Evolutionary conservation across 78 protist genomes (phyloP), one percentile per base, ranked within the genome.

Genomic region (Speleostelium caveatum): DNA sequence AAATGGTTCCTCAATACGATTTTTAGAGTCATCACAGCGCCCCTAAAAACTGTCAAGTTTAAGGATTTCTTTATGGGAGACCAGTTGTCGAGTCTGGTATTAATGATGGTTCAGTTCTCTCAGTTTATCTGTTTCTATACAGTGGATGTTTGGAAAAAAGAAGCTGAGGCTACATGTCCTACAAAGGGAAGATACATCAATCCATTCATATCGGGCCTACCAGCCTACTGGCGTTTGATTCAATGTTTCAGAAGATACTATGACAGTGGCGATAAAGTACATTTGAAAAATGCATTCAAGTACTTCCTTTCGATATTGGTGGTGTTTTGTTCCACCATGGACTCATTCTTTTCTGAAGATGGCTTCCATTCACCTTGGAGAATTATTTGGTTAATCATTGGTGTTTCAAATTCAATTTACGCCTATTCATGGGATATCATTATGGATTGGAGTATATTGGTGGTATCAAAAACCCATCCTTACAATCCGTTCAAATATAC

Each of bases 211-310:
- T 75, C 94, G 4, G 72, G 60, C 4, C 62, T 91, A 38, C 95
- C 97, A 0, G 94, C 97, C 24, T 77, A 19, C 24, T 89, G 77
- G 41, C 93, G 97, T 38, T 42, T 95, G n/a, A 6, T 86, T 36
- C 97, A 95, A 55, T 95, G 97, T 62, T 42, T 95, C 21, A 58
- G 97, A 16, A 88, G 97, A 49, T 93, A 86, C 66, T 51, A 63
- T 24, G 97, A 95, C 30, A 73, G 83, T 22, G 39, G 55, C 14
- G 91, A 90, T 45, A 35, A 28, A 0, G 94, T 73, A 7, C 94
- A 90, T 90, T 69, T 90, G 17, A 73, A 66, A 49, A 90, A 90
- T 56, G 94, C 94, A 0, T 51, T 74, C 0, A 90, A 90, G 41
- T 90, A 90, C 35, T 74, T 60, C 22, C n/a, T 86, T 6, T 74